Conservation (phyloP, 1,284 basidiomycete species). For the Naganishia cerealis region DNA sequence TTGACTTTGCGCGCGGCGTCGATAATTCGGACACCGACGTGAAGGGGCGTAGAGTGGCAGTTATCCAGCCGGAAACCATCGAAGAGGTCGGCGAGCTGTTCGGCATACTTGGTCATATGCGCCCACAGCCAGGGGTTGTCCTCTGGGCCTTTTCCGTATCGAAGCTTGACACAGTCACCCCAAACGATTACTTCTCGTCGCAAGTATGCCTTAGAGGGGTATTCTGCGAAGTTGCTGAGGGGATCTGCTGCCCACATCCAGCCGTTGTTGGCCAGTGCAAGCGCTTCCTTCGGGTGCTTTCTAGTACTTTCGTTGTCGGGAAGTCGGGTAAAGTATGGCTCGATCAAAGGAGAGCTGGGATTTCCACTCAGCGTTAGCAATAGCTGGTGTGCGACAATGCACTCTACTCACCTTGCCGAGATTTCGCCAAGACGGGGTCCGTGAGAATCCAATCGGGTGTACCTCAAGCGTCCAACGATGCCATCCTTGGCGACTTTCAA, state of each 20-base stretch:
- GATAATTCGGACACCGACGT: conserved; percentile 87
- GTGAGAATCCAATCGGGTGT: conserved; percentile 73
- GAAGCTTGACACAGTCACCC: conserved; percentile 96
- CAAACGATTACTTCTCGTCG: conserved; percentile 94
- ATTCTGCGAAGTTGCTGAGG: conserved; percentile 89
- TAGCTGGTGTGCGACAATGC: neutral
- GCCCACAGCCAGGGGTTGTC: conserved; percentile 94
- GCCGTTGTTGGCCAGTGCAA: conserved; percentile 92
- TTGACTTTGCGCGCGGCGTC: conserved; percentile 85
- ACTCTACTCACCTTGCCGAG: conserved; percentile 63
- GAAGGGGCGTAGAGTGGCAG: conserved; percentile 93
- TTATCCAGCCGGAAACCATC: conserved; percentile 97
- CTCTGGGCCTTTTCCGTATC: conserved; percentile 74
- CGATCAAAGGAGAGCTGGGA: conserved; percentile 73
- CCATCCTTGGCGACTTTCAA: conserved; percentile 70
- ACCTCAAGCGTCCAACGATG: conserved; percentile 73
- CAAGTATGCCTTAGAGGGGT: conserved; percentile 91
- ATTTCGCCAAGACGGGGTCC: conserved; percentile 85
- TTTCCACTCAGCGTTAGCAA: neutral
- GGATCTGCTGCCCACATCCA: conserved; percentile 99
- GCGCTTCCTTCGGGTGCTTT: conserved; percentile 65
- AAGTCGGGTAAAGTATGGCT: conserved; percentile 84
- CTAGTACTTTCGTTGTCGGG: conserved; percentile 59
- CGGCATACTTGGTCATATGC: conserved; percentile 86
- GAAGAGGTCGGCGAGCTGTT: conserved; percentile 74